Base-by-base conservation (phyloP, 2,329 filamentous ascomycete species). In the Botrytis cinerea region DNA sequence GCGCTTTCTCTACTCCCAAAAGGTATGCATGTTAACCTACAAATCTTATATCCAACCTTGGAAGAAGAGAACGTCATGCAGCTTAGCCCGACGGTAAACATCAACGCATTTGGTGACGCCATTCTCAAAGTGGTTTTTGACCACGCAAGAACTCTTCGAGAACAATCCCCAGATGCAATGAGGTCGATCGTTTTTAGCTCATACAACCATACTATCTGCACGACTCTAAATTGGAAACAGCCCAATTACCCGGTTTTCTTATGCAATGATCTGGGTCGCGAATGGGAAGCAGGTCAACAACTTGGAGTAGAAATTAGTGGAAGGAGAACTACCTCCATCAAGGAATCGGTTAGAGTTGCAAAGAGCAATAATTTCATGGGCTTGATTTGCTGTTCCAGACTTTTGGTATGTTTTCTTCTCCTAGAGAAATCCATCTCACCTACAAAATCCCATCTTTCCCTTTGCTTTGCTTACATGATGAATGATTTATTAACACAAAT, bases 361-460 rank as follows among this genome's bases (percentile, higher is more conserved):
- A 93, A 97, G 82, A 93, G 91, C 81, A 99, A 99, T 82, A 99
- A 99, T 81, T 93, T 99, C 77, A 99, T 99, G 96, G 96, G 96
- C 4, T 82, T 99, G 80, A 93, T 98, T 74, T 98, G 95, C 83
- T 94, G 91, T 78, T 95, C 93, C 46, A 89, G 92, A 77, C 86
- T 99, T 76, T 83, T 99, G 85, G 94, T 97, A 87, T 80, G 91
- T 87, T 54, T 73, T 63, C 51, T 22, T 40, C 35, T 6, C 32
- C 7, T 28, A 14, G n/a, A 28, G n/a, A 57, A 57, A 57, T 57
- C 51, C n/a, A n/a, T 5, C 51, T 28, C n/a, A 38, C 16, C 20
- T 16, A 16, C 59, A 9, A 18, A 14, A 28, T 7, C 4, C 10
- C 48, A 18, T 51, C 60, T 63, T 20, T 40, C 72, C 1, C n/a